A percentile compares a stretch with the other conserved stretches of the same genome.
These are phyloP conservation scores for Raffaelea albimanens DNA, from an alignment of 2,329 filamentous ascomycete species.

Conservation along the genomic window DNA sequence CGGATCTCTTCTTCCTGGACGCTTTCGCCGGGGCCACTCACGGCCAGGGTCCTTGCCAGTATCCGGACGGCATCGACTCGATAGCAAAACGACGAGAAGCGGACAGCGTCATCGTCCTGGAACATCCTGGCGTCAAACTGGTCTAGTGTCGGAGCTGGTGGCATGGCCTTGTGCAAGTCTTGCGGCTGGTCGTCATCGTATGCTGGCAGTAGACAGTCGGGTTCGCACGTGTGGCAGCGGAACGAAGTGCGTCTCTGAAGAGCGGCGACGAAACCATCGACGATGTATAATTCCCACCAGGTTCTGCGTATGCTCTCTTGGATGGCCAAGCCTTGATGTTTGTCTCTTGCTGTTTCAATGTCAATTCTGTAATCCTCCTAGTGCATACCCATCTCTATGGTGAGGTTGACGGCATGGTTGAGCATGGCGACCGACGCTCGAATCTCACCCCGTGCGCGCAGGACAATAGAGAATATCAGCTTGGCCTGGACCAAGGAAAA, in stretches of 20 bases:
- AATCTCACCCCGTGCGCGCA: conserved; percentile 3
- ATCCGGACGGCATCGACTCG: conserved; percentile 55
- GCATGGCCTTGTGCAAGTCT: not conserved
- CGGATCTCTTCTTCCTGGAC: not conserved
- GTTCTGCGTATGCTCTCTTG: conserved; percentile 5
- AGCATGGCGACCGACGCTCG: not conserved
- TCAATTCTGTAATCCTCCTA: not conserved
- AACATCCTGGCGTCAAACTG: conserved; percentile 4
- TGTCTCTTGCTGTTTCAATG: not conserved
- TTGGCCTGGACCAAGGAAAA: not conserved
- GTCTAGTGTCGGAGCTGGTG: not conserved
- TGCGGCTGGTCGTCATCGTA: too few species aligned
- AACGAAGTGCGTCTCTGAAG: conserved; percentile 1
- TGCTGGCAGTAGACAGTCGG: not conserved
- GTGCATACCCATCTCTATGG: conserved; percentile 3
- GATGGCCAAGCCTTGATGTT: not conserved
- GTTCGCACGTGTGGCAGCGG: not conserved
- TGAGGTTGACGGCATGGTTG: not conserved
- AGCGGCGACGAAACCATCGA: conserved; percentile 2
- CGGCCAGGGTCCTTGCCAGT: conserved; percentile 41
- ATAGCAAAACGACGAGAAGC: conserved; percentile 52
- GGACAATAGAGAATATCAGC: conserved; percentile 1
- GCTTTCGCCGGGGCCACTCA: not conserved
- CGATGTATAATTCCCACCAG: conserved; percentile 7
- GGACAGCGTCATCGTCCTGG: conserved; percentile 2